Evolutionary conservation across 257 asterid genomes (phyloP), one percentile per base, ranked within the genome.

Genomic region (Penstemon eatonii): DNA sequence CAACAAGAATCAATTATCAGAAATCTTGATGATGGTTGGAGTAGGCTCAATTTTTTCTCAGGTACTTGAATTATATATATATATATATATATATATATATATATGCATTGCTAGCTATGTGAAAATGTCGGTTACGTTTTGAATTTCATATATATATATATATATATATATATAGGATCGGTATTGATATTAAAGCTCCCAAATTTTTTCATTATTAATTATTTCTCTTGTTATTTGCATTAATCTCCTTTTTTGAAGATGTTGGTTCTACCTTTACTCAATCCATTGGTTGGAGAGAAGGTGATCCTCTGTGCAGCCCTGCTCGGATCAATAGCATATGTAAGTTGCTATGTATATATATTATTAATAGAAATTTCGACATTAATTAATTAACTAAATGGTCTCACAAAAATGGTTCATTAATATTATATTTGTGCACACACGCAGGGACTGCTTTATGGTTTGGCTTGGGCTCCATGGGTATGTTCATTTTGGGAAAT

Each of bases 381-480:
- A 25, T 25, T 25, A 41, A 18, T 33, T 12, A 33, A 37, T 63
- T 69, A 51, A 67, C 63, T 47, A 43, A 56, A 56, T 56, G 51
- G 44, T 67, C 76, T 75, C 47, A 78, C 66, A 33, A 3, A 47
- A 12, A 18, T 37, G 33, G 33, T 25, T 5, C 12, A 47, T 11
- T 3, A 63, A 33, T 6, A 4, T 33, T 69, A 65, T 59, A 4
- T 69, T 52, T 66, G 41, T 55, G 66, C 88, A 92, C 96, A 97
- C 95, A 72, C 65, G 66, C 88, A 92, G 98, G 98, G 96, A 72
- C 67, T 89, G 73, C 82, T 89, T n/a, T 88, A 86, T 66, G 98
- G 98, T 63, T 81, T 88, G 82, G 98, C 98, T 33, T 92, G 97
- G 98, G 96, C 98, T 52, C 78, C 98, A 18, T 92, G 97, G 98